Evolutionary conservation across 108 stramenopile genomes (phyloP).

Genomic region (Nitzschia palea): DNA sequence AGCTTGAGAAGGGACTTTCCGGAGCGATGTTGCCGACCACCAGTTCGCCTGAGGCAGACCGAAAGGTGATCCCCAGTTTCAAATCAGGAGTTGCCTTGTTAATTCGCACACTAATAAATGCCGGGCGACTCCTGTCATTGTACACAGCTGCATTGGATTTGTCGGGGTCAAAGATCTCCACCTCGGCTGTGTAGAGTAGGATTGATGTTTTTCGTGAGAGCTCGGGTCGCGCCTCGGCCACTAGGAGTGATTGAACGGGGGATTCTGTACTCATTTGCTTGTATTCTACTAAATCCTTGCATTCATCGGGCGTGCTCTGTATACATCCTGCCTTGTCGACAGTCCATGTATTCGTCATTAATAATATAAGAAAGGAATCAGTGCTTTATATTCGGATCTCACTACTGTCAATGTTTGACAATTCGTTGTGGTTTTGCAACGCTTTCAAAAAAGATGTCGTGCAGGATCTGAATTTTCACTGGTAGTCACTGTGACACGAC

Average conservation of each 20-base stretch:
- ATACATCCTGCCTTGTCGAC: too few relatives aligned
- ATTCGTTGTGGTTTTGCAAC: too few relatives aligned
- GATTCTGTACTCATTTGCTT: not conserved
- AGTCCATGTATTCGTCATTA: too few relatives aligned
- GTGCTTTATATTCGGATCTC: too few relatives aligned
- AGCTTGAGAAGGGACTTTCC: not conserved
- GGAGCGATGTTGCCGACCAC: not conserved
- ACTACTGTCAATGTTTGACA: too few relatives aligned
- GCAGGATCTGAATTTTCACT: too few relatives aligned
- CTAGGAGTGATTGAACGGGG: not conserved
- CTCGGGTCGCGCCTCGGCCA: not conserved
- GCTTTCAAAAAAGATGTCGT: too few relatives aligned
- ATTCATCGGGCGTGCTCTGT: not conserved
- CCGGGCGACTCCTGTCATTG: too few relatives aligned
- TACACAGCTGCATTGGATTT: too few relatives aligned
- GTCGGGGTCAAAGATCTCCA: too few relatives aligned
- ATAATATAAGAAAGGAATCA: too few relatives aligned
- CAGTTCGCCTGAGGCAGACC: not conserved
- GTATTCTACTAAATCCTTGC: not conserved
- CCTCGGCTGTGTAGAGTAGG: not conserved
- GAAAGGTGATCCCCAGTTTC: not conserved
- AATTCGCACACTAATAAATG: slow-evolving; percentile 2
- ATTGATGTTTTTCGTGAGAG: not conserved
- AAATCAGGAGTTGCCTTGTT: not conserved
- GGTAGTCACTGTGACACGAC: too few relatives aligned